Evolutionary conservation across 202 grass and related monocot genomes (phyloP), one percentile per base, ranked within the genome.

Genomic region (Panicum virgatum): DNA sequence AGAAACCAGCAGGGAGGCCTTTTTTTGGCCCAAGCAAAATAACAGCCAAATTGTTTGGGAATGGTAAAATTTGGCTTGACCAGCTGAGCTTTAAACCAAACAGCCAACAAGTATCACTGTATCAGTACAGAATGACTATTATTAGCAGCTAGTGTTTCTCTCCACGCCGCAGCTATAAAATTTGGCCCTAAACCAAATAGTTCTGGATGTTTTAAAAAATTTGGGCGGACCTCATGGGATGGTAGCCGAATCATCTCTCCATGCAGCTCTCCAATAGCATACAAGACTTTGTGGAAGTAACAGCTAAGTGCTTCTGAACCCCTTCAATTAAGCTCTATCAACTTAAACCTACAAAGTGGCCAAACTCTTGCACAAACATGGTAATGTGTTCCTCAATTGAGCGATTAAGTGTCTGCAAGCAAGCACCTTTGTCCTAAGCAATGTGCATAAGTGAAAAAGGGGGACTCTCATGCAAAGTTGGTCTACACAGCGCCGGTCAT

Each of bases 321-420:
- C 12, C 82, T 16, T 30, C 73, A 84, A 22, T 12, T 5, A 12
- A 27, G 20, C 16, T 12, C 22, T 14, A 76, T 7, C 9, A 75
- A 29, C 20, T 27, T 56, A 51, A 47, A 75, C 34, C 38, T 72
- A 29, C 34, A 32, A 57, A 54, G 10, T 68, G 58, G 19, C 81
- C 81, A 10, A 76, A 14, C 0, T 20, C 62, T 63, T 67, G 81
- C 14, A 66, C 16, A 26, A 76, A 76, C 69, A 66, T 75, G 9
- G 57, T 57, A 54, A 84, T 13, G 56, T 68, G 71, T 62, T 76
- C 72, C 57, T 58, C 71, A 18, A 67, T 39, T 1, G 56, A 63
- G 30, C 62, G 30, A 40, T 63, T 9, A 62, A 30, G 16, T n/a
- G 57, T 77, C 68, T 12, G 51, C 25, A 9, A 84, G 51, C 36